Evolutionary conservation across 495 filamentous ascomycete species (phyloP).

Genomic region (Lophiostoma macrostomum): DNA sequence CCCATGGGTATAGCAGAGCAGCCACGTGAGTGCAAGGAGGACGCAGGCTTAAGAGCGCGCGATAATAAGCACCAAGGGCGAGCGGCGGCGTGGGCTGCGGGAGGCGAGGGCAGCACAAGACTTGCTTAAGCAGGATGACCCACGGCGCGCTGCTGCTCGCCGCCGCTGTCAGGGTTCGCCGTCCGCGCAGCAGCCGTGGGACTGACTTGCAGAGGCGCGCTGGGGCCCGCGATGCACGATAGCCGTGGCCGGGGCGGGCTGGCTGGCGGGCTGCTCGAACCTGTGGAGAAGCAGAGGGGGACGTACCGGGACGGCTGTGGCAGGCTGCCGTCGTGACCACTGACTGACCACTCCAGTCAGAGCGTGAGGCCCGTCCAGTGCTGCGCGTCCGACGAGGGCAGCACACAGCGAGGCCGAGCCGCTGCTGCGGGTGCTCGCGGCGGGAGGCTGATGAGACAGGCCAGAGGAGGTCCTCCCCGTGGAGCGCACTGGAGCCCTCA

Average conservation of each 20-base stretch:
- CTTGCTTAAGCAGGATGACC: neutral
- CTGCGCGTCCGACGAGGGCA: too few species aligned
- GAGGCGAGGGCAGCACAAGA: neutral
- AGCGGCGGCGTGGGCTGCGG: neutral
- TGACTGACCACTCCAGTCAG: too few species aligned
- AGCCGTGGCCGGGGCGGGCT: neutral
- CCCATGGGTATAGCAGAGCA: slow-evolving; percentile 18
- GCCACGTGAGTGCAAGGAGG: slow-evolving; percentile 21
- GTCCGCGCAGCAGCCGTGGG: neutral
- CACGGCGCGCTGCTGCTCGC: neutral
- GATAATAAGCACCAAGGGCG: neutral
- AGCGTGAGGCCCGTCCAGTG: too few species aligned
- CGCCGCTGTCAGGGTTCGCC: slow-evolving; percentile 20
- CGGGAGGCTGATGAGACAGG: too few species aligned
- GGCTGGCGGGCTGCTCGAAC: slow-evolving; percentile 5
- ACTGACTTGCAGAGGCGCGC: neutral
- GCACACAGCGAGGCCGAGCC: too few species aligned
- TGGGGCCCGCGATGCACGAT: slow-evolving; percentile 3
- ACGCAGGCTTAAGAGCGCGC: neutral
- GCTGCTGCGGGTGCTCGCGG: too few species aligned
- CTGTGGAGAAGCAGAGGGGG: slow-evolving; percentile 19
- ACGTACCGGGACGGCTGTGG: slow-evolving; percentile 26
- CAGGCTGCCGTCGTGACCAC: too few species aligned
- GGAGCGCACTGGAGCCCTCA: too few species aligned
- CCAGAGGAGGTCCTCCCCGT: too few species aligned